Percentiles rank a stretch among this genome's conserved stretches.
phyloP scores from a whole-genome alignment of 2,329 filamentous ascomycete species.

The Talaromyces sp. region DNA sequence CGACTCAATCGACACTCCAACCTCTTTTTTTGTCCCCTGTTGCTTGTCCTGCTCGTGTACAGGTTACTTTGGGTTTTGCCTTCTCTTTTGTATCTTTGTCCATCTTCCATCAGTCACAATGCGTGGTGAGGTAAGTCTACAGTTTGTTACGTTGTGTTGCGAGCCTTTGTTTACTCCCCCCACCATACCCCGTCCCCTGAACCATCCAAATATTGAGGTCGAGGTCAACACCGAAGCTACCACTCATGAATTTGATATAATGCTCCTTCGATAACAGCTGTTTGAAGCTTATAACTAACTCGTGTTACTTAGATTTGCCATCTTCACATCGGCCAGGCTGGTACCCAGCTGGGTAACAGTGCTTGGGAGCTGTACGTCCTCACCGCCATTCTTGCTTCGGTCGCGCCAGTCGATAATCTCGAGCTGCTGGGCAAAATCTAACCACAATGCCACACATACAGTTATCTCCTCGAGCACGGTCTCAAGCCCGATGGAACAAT shows the following conservation, averaged over 20 bases:
- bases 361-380: conserved; percentile 66
- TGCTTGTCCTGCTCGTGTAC: not conserved
- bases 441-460: conserved; percentile 30
- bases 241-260: not conserved
- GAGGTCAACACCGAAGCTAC: not conserved
- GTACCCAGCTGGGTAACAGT: conserved; percentile 65
- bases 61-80: not conserved
- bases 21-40: not conserved
- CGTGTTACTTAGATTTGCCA: conserved; percentile 56
- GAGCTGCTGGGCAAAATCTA: not conserved
- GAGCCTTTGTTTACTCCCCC: conserved; percentile 20
- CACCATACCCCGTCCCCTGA: conserved; percentile 18
- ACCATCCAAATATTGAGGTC: not conserved
- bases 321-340: conserved; percentile 67
- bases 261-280: too few species aligned
- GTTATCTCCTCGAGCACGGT: conserved; percentile 66
- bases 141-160: not conserved
- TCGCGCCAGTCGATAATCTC: not conserved
- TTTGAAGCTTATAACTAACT: not conserved
- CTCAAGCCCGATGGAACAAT: conserved; percentile 60
- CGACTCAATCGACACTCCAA: not conserved
- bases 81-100: not conserved
- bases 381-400: conserved; percentile 31
- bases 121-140: conserved; percentile 21
- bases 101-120: conserved; percentile 17